Base-by-base conservation (phyloP, 768 basidiomycete genomes). In the Dendrothele bispora region DNA sequence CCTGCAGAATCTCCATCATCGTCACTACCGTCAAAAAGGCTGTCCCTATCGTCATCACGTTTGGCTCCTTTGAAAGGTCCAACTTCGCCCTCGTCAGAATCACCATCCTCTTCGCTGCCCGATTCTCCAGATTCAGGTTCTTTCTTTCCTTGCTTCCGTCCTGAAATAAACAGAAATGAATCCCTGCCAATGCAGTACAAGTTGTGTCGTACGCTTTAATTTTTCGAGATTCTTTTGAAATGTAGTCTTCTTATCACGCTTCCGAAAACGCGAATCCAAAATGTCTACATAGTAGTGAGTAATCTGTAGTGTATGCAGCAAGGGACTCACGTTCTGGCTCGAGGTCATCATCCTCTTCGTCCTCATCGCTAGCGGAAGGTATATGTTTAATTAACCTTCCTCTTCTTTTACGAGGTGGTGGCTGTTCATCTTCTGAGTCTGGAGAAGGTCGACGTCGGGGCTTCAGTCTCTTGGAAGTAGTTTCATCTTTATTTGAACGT, bases 151-250 rank as follows among this genome's bases (percentile, higher is more conserved):
- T 73, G 68, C 62, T 77, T 77, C 66, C 70, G 74, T 51, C 72
- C 73, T 75, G 39, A 17, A 32, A 21, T n/a, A 22, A 22, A 39
- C 32, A 49, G 27, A 48, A 57, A 28, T 21, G 10, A 18, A 45
- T 24, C 36, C 21, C n/a, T 38, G 8, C 14, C 24, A 41, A 29
- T 15, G 14, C 4, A 22, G 4, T 25, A 12, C 7, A 18, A 24
- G 18, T 20, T 24, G 28, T 32, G n/a, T n/a, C 28, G 11, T 50
- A 91, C 88, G 71, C 66, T 80, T 87, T 43, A 90, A 56, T 51
- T 73, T 82, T 51, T 86, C 83, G 12, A 91, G 61, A 50, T 78
- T 84, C 59, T 72, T 75, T 53, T 83, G 84, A 60, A 80, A 91
- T 5, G 63, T 51, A 12, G 83, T 76, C 61, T 75, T 72, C 63